A percentile compares a stretch with the other conserved stretches of the same genome.
phyloP scores from a whole-genome alignment of 257 asterid species.

The Fraxinus excelsior region DNA sequence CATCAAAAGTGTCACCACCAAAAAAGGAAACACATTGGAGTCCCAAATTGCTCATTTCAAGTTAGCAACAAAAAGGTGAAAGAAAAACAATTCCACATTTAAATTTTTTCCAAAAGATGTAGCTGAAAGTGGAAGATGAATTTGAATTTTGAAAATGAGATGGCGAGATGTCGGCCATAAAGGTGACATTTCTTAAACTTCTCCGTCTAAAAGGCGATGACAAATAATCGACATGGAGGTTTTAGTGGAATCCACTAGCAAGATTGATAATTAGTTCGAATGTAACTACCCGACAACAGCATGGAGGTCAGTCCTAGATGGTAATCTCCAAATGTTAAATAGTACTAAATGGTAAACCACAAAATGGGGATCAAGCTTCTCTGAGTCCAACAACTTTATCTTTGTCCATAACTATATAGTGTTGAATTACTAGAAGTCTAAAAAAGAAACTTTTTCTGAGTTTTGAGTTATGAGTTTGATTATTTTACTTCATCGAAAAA shows the following conservation, averaged over 20 bases:
- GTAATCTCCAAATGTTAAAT: slow-evolving; percentile 1
- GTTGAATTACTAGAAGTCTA: slow-evolving; percentile 11
- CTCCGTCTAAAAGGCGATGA: not conserved
- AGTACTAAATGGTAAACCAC: slow-evolving; percentile 15
- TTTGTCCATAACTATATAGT: slow-evolving; percentile 6
- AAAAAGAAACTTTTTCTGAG: slow-evolving; percentile 2
- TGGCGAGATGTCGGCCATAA: not conserved
- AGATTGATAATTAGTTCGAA: not conserved
- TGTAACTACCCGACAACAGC: not conserved
- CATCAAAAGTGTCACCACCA: not conserved
- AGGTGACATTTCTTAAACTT: not conserved
- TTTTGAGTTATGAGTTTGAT: slow-evolving; percentile 18
- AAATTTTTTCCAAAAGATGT: not conserved
- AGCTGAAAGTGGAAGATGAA: not conserved
- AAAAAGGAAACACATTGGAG: not conserved
- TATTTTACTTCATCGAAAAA: slow-evolving; percentile 6
- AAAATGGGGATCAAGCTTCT: slow-evolving; percentile 1
- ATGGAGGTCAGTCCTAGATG: slow-evolving; percentile 2
- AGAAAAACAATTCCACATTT: not conserved
- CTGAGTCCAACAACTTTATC: not conserved
- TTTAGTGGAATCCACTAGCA: not conserved
- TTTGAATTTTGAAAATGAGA: not conserved
- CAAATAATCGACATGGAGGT: not conserved
- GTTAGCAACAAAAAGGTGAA: not conserved
- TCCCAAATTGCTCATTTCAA: not conserved